Conservation (phyloP, 2,329 filamentous ascomycete genomes). For the Epichloe glyceriae region DNA sequence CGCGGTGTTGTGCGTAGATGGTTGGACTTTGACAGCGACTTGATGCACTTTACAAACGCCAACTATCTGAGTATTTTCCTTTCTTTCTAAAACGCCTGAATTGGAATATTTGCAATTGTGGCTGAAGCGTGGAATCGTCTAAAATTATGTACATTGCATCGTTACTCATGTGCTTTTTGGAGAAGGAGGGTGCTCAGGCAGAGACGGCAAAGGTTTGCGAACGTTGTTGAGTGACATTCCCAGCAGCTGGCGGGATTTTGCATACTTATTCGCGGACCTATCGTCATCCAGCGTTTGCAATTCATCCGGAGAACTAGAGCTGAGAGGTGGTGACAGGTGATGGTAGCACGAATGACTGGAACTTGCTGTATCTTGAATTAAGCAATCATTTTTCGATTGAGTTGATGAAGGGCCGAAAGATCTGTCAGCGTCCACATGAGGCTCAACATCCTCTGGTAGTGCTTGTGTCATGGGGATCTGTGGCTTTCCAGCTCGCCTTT, state of each 20-base stretch:
- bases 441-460: background rate
- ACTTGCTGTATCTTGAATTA: constrained; percentile 4
- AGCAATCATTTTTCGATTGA: background rate
- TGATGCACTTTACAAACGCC: background rate
- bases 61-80: background rate
- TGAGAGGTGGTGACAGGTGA: constrained; percentile 16
- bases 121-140: background rate
- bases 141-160: background rate
- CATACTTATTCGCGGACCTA: background rate
- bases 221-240: constrained; percentile 10
- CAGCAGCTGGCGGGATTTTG: background rate
- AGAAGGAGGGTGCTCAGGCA: constrained; percentile 14
- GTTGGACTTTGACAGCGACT: background rate
- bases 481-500: background rate
- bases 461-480: background rate
- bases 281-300: constrained; percentile 5
- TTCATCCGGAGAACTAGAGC: constrained; percentile 10
- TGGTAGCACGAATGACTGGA: constrained; percentile 9
- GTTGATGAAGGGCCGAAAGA: background rate
- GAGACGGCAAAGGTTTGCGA: constrained; percentile 28
- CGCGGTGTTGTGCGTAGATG: background rate
- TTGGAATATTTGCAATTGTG: constrained; percentile 3
- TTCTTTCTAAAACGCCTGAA: background rate
- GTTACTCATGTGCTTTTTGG: constrained; percentile 22
- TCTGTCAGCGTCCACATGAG: background rate